phyloP scores from a whole-genome alignment of 2,329 filamentous ascomycete species.

The Ophiognomonia clavigignenti-juglandacearum region DNA sequence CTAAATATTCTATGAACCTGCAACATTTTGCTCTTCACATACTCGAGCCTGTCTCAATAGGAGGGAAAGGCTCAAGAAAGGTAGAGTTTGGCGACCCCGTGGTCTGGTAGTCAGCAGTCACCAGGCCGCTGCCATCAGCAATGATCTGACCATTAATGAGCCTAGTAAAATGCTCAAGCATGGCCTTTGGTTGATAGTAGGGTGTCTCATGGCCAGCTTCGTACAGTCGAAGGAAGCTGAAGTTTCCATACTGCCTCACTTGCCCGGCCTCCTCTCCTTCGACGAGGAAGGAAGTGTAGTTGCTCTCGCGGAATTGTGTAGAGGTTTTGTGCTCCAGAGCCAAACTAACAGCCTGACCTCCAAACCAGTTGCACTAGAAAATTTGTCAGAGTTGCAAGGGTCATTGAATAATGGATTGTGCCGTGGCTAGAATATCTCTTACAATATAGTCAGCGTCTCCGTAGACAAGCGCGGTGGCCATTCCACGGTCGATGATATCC shows the following conservation, averaged over 20 bases:
- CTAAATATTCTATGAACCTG: too few species aligned
- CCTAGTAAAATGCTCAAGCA: slow-evolving; percentile 36
- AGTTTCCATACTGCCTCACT: slow-evolving; percentile 62
- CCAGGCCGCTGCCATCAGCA: background rate
- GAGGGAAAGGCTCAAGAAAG: background rate
- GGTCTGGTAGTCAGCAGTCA: background rate
- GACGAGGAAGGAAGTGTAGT: slow-evolving; percentile 59
- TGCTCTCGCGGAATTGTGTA: slow-evolving; percentile 49
- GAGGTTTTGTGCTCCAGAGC: slow-evolving; percentile 44
- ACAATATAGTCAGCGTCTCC: slow-evolving; percentile 51
- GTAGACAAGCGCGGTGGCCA: slow-evolving; percentile 55
- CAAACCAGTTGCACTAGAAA: slow-evolving; percentile 57
- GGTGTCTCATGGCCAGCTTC: slow-evolving; percentile 42
- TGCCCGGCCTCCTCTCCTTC: slow-evolving; percentile 58
- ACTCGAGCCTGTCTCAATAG: background rate
- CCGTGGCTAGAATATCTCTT: too few species aligned
- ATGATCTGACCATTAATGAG: background rate
- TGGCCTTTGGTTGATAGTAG: slow-evolving; percentile 18
- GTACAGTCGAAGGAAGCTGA: slow-evolving; percentile 54
- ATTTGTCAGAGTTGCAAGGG: too few species aligned
- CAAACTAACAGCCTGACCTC: slow-evolving; percentile 60
- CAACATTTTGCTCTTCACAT: too few species aligned
- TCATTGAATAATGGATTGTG: too few species aligned
- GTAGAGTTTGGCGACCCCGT: background rate
- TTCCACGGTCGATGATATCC: slow-evolving; percentile 48